phyloP scores from a whole-genome alignment of 805 yeast genomes.

The Jamesozyma rosinii region DNA sequence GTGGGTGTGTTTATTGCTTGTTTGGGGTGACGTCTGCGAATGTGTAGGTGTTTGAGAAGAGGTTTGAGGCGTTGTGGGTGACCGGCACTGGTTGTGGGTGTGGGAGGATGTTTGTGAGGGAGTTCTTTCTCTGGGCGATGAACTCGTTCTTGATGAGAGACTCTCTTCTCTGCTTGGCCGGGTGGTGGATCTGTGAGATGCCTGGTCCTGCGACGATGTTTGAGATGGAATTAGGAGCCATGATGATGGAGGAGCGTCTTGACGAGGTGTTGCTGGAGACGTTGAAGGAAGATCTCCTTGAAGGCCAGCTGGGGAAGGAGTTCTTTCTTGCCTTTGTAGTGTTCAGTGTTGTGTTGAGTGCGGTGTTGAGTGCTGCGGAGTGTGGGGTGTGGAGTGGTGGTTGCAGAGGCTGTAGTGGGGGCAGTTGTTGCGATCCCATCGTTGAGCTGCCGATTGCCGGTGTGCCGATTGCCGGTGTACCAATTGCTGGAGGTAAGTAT shows the following conservation, averaged over 20 bases:
- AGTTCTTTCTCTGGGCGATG: background rate
- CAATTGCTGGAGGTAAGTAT: too few species aligned
- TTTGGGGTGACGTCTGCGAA: constrained; percentile 16
- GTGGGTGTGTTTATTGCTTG: too few species aligned
- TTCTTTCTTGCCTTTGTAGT: constrained; percentile 27
- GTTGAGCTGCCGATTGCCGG: constrained; percentile 3
- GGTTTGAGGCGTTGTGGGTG: background rate
- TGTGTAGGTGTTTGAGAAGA: constrained; percentile 9
- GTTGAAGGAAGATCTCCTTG: constrained; percentile 28
- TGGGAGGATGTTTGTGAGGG: constrained; percentile 1
- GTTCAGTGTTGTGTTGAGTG: constrained; percentile 18
- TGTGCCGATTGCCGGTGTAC: constrained; percentile 1
- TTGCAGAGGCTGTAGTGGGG: too few species aligned
- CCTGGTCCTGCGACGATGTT: constrained; percentile 4
- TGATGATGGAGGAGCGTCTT: constrained; percentile 23
- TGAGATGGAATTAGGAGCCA: constrained; percentile 20
- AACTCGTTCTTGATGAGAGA: constrained; percentile 13
- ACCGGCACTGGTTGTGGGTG: constrained; percentile 5
- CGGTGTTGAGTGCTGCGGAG: constrained; percentile 4
- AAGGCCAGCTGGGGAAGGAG: constrained; percentile 22
- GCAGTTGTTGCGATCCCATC: background rate
- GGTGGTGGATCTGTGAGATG: background rate
- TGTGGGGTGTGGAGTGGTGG: too few species aligned
- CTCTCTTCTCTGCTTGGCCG: constrained; percentile 16
- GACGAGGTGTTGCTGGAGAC: constrained; percentile 19